phyloP scores from a whole-genome alignment of 768 basidiomycete species.

The Dendrothele bispora region DNA sequence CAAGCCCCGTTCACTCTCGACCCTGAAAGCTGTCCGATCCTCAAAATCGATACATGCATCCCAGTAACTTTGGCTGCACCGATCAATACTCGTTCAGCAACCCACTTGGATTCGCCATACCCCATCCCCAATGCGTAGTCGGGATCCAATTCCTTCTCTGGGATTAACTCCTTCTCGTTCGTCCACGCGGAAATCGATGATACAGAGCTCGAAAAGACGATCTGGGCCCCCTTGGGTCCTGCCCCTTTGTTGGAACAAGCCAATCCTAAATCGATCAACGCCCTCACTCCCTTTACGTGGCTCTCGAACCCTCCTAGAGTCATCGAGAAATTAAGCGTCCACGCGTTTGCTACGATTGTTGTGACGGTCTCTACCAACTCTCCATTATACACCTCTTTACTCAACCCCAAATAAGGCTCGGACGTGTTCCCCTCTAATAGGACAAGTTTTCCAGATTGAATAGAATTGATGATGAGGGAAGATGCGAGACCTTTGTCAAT shows the following conservation, averaged over 20 bases:
- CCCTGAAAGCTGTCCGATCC: too few species aligned
- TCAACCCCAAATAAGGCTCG: too few species aligned
- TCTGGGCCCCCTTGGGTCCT: too few species aligned
- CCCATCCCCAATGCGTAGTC: conserved; percentile 37
- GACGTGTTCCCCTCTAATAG: too few species aligned
- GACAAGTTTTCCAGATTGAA: too few species aligned
- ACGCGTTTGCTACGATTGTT: conserved; percentile 37
- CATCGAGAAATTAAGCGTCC: conserved; percentile 41
- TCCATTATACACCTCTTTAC: too few species aligned
- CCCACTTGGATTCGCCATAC: conserved; percentile 48
- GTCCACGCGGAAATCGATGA: conserved; percentile 34
- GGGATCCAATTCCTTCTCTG: conserved; percentile 33
- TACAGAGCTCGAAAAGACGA: conserved; percentile 30
- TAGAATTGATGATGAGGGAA: too few species aligned
- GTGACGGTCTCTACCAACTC: conserved; percentile 31
- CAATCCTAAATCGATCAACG: conserved; percentile 46
- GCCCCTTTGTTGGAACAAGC: conserved; percentile 21
- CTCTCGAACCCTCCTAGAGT: conserved; percentile 49
- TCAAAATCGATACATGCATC: too few species aligned
- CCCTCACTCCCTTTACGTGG: conserved; percentile 46
- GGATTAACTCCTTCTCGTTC: conserved; percentile 33
- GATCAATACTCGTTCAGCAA: conserved; percentile 38
- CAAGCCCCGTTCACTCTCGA: too few species aligned
- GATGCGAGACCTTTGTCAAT: too few species aligned
- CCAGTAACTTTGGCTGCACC: too few species aligned